These are phyloP conservation scores for Quercus engelmannii DNA, from an alignment of 306 rosid species.

Conservation along the genomic window DNA sequence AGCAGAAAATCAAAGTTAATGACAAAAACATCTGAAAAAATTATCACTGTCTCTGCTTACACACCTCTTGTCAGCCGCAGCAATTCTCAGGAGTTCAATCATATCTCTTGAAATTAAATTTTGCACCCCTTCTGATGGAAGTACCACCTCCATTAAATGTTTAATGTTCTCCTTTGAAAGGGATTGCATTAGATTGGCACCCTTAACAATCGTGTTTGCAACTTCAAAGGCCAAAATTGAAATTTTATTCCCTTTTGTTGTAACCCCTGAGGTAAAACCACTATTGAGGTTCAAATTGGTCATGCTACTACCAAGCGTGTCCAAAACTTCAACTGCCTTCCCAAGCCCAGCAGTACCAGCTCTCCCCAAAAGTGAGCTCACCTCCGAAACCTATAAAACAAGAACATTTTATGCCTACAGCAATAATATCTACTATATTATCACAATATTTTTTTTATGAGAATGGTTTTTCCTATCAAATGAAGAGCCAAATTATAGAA, in stretches of 20 bases:
- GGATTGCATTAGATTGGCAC: constrained; percentile 93
- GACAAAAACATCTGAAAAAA: background rate
- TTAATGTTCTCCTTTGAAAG: constrained; percentile 86
- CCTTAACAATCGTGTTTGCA: constrained; percentile 96
- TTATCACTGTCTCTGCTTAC: constrained; percentile 6
- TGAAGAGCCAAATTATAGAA: background rate
- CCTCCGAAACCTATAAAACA: constrained; percentile 82
- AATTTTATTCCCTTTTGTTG: constrained; percentile 88
- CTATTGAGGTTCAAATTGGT: constrained; percentile 74
- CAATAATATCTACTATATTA: background rate
- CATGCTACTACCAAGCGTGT: constrained; percentile 97
- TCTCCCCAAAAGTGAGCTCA: constrained; percentile 86
- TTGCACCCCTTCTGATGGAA: constrained; percentile 91
- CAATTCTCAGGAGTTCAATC: constrained; percentile 83
- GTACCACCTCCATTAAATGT: constrained; percentile 84
- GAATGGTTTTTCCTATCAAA: background rate
- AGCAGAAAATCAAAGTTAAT: constrained; percentile 9
- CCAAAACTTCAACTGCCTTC: constrained; percentile 98
- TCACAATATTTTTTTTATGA: background rate
- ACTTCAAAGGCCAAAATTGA: constrained; percentile 96
- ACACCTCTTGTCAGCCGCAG: constrained; percentile 98
- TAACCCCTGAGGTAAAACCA: constrained; percentile 83
- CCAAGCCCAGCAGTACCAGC: constrained; percentile 99
- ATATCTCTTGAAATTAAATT: constrained; percentile 79
- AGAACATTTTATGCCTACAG: constrained; percentile 9